phyloP scores from a whole-genome alignment of 1,284 basidiomycete species.

The Sanghuangporus weigelae region DNA sequence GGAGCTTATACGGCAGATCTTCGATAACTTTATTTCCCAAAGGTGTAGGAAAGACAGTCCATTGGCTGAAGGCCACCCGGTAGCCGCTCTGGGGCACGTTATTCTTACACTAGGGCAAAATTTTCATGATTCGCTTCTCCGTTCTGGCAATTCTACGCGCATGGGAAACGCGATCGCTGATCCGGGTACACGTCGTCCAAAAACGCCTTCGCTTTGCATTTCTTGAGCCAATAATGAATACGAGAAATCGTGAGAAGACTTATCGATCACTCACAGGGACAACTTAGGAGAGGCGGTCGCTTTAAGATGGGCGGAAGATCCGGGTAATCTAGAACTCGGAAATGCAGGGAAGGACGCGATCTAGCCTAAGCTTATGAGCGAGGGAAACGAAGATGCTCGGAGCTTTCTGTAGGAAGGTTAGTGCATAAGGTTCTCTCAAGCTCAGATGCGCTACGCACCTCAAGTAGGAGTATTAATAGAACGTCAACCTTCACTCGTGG shows the following conservation, averaged over 20 bases:
- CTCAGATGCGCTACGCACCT: neutral
- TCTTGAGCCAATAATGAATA: neutral
- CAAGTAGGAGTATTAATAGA: neutral
- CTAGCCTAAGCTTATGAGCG: neutral
- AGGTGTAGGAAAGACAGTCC: neutral
- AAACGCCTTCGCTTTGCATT: neutral
- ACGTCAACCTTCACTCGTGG: neutral
- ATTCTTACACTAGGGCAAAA: neutral
- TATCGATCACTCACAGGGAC: neutral
- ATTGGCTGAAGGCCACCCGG: neutral
- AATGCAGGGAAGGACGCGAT: neutral
- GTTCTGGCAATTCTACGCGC: neutral
- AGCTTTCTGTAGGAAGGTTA: neutral
- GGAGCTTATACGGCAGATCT: constrained; percentile 16
- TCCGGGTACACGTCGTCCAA: neutral
- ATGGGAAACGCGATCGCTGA: neutral
- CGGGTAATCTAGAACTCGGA: neutral
- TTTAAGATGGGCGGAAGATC: neutral
- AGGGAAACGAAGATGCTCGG: neutral
- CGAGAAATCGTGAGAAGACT: neutral
- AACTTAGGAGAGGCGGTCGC: neutral
- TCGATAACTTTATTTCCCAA: constrained; percentile 4
- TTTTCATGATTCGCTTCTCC: neutral
- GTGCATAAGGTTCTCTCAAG: neutral
- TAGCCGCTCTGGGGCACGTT: neutral